Conservation (phyloP, 345 rosid genomes). For the Odontarrhena argentea region DNA sequence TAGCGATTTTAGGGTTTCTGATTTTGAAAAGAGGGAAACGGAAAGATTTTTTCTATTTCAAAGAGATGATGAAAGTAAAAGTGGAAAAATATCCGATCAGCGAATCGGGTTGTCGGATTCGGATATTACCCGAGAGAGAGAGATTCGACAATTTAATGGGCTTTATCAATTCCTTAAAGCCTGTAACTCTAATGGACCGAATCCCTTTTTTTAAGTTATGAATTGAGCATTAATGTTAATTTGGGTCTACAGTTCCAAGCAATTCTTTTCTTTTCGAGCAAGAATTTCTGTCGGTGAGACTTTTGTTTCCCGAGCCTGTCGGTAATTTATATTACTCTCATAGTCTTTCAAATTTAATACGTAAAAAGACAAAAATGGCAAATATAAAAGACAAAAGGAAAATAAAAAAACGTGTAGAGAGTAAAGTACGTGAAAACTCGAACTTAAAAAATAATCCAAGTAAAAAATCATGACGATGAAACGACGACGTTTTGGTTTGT, state of each 20-base stretch:
- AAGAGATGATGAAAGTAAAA: constrained; percentile 11
- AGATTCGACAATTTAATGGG: background rate
- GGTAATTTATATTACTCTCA: background rate
- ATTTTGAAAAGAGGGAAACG: constrained; percentile 36
- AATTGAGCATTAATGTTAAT: background rate
- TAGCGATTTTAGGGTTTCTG: constrained; percentile 31
- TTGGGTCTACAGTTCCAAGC: background rate
- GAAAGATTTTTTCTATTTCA: constrained; percentile 12
- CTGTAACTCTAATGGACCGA: background rate
- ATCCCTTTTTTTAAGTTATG: background rate
- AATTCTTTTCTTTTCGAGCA: background rate
- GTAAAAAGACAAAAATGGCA: background rate
- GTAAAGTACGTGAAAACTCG: background rate
- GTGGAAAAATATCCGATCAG: background rate
- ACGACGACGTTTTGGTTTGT: constrained; percentile 16
- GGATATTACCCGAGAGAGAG: background rate
- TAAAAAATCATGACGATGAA: background rate
- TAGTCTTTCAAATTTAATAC: background rate
- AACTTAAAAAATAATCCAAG: background rate
- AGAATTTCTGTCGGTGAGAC: constrained; percentile 33
- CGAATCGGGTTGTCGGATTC: constrained; percentile 19
- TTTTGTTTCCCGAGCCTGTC: constrained; percentile 21
- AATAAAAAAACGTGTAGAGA: constrained; percentile 11
- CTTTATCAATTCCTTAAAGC: background rate
- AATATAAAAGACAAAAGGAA: background rate